A percentile compares a stretch with the other conserved stretches of the same genome.
Conservation (phyloP, 2,329 filamentous ascomycete species). For the Botrytis galanthina region DNA sequence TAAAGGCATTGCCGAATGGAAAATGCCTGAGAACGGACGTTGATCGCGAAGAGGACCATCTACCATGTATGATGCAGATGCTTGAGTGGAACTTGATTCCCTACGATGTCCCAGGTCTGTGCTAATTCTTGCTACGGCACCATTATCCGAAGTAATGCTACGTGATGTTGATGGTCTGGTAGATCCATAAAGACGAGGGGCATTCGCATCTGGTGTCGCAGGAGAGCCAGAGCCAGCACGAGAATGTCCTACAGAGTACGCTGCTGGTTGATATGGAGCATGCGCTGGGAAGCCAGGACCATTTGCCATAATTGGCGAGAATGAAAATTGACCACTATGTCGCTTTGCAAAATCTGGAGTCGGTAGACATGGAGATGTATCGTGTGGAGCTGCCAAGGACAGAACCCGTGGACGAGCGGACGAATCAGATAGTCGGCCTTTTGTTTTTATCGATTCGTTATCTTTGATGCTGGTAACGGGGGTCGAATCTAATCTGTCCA, state of each 20-base stretch:
- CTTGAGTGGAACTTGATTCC: slow-evolving; percentile 56
- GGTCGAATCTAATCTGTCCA: slow-evolving; percentile 32
- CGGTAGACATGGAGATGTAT: slow-evolving; percentile 60
- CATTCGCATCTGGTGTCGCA: slow-evolving; percentile 54
- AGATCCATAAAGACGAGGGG: slow-evolving; percentile 21
- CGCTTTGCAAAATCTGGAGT: slow-evolving; percentile 65
- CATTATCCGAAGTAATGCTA: slow-evolving; percentile 53
- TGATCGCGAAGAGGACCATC: slow-evolving; percentile 33
- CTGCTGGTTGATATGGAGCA: slow-evolving; percentile 54
- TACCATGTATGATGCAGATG: slow-evolving; percentile 46
- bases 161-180: slow-evolving; percentile 58
- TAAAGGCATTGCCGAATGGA: slow-evolving; percentile 83
- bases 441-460: slow-evolving; percentile 3
- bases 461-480: slow-evolving; percentile 4
- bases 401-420: slow-evolving; percentile 52
- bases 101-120: slow-evolving; percentile 50
- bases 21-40: slow-evolving; percentile 68
- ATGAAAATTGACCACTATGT: slow-evolving; percentile 63
- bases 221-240: slow-evolving; percentile 58
- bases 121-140: slow-evolving; percentile 48
- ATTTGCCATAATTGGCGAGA: slow-evolving; percentile 51
- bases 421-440: slow-evolving; percentile 35
- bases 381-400: slow-evolving; percentile 55
- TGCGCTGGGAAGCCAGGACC: slow-evolving; percentile 49
- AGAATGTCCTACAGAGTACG: slow-evolving; percentile 48